Evolutionary conservation across 2,329 filamentous ascomycete genomes (phyloP), one percentile per base, ranked within the genome.

Genomic region (Cryphonectria japonica): DNA sequence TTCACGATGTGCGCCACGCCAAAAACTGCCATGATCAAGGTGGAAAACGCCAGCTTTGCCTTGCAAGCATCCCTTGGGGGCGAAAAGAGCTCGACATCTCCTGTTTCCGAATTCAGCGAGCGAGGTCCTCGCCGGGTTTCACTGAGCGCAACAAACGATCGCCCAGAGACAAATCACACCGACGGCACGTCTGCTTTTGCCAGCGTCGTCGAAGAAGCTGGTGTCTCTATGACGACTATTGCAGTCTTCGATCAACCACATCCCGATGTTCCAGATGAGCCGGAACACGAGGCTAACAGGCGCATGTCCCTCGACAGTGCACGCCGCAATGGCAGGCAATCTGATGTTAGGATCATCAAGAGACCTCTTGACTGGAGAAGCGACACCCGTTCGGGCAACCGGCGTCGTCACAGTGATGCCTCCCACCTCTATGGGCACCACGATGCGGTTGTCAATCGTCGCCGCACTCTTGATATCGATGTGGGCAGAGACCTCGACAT

Each of bases 401-500:
- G 69, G 29, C 76, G 78, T 11, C 77, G 79, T 0, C 78, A 79
- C 69, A 79, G 78, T 63, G 65, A 69, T 32, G 16, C 63, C 11
- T 43, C 41, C 1, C 67, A 34, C 8, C n/a, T 29, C 7, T 32
- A 34, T 16, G 37, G 43, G 62, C 70, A 69, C 13, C 69, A 67
- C 3, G 37, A 65, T 1, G 59, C 62, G 54, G 22, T 34, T 8
- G 60, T 66, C 26, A 72, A 75, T 32, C 76, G 77, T 6, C 76
- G 73, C 16, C 68, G 75, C 16, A 78, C 77, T 0, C 69, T 79
- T 16, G 75, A 77, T 52, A 76, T 81, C 22, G 80, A 81, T 59
- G 77, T 78, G 19, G 77, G 78, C 37, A 75, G 73, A 5, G 79
- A 79, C 43, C 74, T 79, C 0, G 78, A 81, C 70, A 81, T 81